Conservation (phyloP, 352 stramenopile species). For the Globisporangium alternatum region DNA sequence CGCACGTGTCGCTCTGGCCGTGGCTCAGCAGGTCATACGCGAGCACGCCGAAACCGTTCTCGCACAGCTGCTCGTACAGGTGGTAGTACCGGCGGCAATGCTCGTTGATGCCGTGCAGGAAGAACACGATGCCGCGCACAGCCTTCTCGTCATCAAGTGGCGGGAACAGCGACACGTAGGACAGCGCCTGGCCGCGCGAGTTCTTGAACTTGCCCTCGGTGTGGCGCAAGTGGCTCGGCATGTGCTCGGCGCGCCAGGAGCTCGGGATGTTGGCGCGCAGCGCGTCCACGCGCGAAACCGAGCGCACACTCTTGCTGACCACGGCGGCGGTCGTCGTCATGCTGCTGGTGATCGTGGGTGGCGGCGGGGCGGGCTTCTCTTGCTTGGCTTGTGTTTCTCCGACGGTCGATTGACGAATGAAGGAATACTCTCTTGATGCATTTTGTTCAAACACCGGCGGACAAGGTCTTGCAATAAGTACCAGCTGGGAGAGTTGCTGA, state of each 20-base stretch:
- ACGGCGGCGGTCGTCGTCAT: not conserved
- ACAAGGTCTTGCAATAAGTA: not conserved
- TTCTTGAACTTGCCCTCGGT: conserved; percentile 37
- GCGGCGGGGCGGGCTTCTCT: not conserved
- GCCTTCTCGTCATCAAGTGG: not conserved
- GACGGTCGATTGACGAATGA: not conserved
- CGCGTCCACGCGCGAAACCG: conserved; percentile 7
- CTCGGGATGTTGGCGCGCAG: conserved; percentile 15
- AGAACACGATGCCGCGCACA: conserved; percentile 44
- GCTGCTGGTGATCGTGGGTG: not conserved
- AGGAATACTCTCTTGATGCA: not conserved
- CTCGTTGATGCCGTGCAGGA: conserved; percentile 48
- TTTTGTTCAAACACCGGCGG: not conserved
- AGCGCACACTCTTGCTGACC: not conserved
- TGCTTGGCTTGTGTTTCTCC: not conserved
- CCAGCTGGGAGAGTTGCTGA: too few relatives aligned
- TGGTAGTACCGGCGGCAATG: conserved; percentile 43
- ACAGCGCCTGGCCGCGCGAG: conserved; percentile 37
- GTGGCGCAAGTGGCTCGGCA: conserved; percentile 34
- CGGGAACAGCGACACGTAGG: conserved; percentile 42
- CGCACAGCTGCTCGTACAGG: conserved; percentile 40
- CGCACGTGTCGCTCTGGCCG: conserved; percentile 36
- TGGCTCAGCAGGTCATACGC: conserved; percentile 52
- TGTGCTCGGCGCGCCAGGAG: conserved; percentile 26
- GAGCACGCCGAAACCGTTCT: conserved; percentile 35